phyloP scores from a whole-genome alignment of 2,329 filamentous ascomycete species.

The Aspergillus hiratsukae region DNA sequence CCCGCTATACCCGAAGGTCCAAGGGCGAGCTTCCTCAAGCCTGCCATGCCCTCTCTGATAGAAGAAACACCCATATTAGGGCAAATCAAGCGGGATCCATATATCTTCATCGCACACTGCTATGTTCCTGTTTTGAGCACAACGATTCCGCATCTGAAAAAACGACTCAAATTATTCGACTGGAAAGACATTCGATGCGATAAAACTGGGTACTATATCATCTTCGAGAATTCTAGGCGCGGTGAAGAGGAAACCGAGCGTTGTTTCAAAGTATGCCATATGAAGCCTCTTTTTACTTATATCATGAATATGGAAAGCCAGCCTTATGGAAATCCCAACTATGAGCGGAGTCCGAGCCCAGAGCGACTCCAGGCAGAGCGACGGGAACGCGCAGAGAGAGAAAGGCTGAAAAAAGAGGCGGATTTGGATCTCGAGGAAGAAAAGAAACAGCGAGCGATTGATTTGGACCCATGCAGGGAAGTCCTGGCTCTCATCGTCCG shows the following conservation, averaged over 20 bases:
- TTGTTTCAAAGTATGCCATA: slow-evolving; percentile 74
- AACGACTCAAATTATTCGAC: slow-evolving; percentile 75
- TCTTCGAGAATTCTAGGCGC: slow-evolving; percentile 74
- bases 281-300: slow-evolving; percentile 85
- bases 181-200: slow-evolving; percentile 82
- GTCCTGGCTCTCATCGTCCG: slow-evolving; percentile 72
- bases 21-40: slow-evolving; percentile 33
- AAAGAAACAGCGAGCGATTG: slow-evolving; percentile 77
- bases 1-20: slow-evolving; percentile 34
- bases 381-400: slow-evolving; percentile 61
- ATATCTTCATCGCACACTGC: slow-evolving; percentile 81
- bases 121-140: slow-evolving; percentile 82
- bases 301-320: slow-evolving; percentile 86
- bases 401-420: slow-evolving; percentile 65
- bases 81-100: slow-evolving; percentile 73
- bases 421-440: slow-evolving; percentile 84
- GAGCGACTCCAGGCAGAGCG: slow-evolving; percentile 42
- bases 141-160: slow-evolving; percentile 85
- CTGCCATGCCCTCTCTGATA: slow-evolving; percentile 47
- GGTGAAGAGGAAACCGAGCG: slow-evolving; percentile 77
- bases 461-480: slow-evolving; percentile 84
- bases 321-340: slow-evolving; percentile 61
- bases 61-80: slow-evolving; percentile 64
- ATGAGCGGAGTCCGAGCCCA: slow-evolving; percentile 49
- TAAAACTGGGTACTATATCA: slow-evolving; percentile 80